Evolutionary conservation across 352 stramenopile species (phyloP).

Genomic region (Blastocystis sp.): DNA sequence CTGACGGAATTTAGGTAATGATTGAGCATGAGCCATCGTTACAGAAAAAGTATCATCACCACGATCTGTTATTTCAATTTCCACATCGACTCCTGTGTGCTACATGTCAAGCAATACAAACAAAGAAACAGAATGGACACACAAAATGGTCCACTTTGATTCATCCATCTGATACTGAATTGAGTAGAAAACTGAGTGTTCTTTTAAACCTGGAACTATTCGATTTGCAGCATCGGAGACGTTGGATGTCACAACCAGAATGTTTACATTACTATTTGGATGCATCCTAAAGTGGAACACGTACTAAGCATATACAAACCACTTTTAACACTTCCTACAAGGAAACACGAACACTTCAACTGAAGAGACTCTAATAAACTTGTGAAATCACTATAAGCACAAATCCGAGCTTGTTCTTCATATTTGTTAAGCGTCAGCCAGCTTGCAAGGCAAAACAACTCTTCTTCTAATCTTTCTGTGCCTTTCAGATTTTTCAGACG

Average conservation of each 20-base stretch:
- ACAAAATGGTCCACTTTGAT: neutral
- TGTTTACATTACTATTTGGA: constrained; percentile 50
- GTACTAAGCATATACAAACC: neutral
- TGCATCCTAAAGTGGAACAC: neutral
- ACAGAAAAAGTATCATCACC: neutral
- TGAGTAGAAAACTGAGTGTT: neutral
- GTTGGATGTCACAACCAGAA: neutral
- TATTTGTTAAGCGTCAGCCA: constrained; percentile 10
- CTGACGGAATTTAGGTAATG: neutral
- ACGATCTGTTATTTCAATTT: neutral
- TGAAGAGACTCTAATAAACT: neutral
- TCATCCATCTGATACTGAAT: neutral
- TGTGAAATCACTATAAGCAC: neutral
- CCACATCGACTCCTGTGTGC: neutral
- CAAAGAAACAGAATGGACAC: neutral
- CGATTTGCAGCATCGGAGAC: neutral
- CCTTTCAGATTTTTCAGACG: neutral
- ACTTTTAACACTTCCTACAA: neutral
- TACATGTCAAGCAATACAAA: neutral
- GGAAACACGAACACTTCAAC: neutral
- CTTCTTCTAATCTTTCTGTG: neutral
- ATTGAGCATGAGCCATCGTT: neutral
- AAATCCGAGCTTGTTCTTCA: neutral
- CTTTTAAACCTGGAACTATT: neutral
- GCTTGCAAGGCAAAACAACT: constrained; percentile 8